These are phyloP conservation scores for Pythium monospermum DNA, from an alignment of 352 stramenopile species.

Conservation along the genomic window DNA sequence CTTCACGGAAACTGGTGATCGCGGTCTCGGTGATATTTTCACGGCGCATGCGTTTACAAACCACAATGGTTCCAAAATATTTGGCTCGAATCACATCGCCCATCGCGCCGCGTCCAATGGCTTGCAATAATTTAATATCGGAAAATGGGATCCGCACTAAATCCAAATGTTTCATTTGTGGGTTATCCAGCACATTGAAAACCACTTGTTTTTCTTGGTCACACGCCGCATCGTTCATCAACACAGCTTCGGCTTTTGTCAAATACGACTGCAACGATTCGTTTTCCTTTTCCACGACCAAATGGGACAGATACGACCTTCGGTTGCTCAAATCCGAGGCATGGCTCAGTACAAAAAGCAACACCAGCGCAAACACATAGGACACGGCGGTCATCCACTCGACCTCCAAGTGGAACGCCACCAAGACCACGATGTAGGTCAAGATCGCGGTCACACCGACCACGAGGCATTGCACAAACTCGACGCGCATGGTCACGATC, in stretches of 20 bases:
- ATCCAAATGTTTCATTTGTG: conserved; percentile 73
- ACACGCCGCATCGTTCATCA: conserved; percentile 74
- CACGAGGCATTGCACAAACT: conserved; percentile 84
- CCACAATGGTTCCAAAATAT: conserved; percentile 84
- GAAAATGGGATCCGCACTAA: conserved; percentile 80
- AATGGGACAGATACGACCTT: conserved; percentile 75
- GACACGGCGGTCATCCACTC: conserved; percentile 67
- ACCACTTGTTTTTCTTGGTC: conserved; percentile 74
- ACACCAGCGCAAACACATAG: conserved; percentile 57
- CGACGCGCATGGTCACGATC: conserved; percentile 77
- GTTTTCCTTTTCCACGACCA: conserved; percentile 84
- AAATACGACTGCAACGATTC: conserved; percentile 74
- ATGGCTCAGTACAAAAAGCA: conserved; percentile 74
- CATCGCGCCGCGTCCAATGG: conserved; percentile 75
- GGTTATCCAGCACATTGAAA: conserved; percentile 52
- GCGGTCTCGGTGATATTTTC: conserved; percentile 71
- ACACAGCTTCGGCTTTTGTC: conserved; percentile 69
- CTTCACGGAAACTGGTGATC: conserved; percentile 76
- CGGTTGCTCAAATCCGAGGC: conserved; percentile 76
- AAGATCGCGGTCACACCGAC: conserved; percentile 46
- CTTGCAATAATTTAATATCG: conserved; percentile 77
- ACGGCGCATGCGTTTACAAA: conserved; percentile 85
- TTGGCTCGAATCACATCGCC: conserved; percentile 87
- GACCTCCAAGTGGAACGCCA: conserved; percentile 41
- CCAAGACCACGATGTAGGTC: conserved; percentile 63